A percentile compares a stretch with the other conserved stretches of the same genome.
These are phyloP conservation scores for Monilinia aucupariae DNA, from an alignment of 2,329 filamentous ascomycete genomes.

Conservation along the genomic window DNA sequence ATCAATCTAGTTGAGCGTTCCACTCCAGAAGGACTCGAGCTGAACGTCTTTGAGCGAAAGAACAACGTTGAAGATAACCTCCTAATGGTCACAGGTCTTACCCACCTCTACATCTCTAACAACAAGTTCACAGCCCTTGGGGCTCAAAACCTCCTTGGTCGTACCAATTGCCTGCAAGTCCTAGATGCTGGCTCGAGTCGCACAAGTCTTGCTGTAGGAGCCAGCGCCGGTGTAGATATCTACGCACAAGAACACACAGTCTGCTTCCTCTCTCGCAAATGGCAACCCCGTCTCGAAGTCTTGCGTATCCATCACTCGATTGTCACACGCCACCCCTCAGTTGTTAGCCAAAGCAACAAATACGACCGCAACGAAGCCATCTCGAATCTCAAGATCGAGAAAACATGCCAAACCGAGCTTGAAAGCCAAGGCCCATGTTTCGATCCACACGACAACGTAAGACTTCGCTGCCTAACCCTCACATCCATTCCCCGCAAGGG, in stretches of 20 bases:
- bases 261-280: background rate
- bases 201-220: background rate
- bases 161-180: conserved; percentile 44
- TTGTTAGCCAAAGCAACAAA: conserved; percentile 10
- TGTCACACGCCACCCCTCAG: conserved; percentile 49
- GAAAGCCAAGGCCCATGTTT: conserved; percentile 44
- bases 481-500: conserved; percentile 51
- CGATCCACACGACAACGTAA: conserved; percentile 52
- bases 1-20: background rate
- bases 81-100: conserved; percentile 40
- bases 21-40: background rate
- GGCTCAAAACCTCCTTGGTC: conserved; percentile 40
- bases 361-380: background rate
- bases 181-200: conserved; percentile 46
- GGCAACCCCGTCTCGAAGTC: conserved; percentile 41
- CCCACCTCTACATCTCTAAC: conserved; percentile 50
- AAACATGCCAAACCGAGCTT: conserved; percentile 33
- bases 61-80: conserved; percentile 39
- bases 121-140: conserved; percentile 45
- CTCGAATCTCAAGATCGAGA: conserved; percentile 36
- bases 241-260: background rate
- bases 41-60: conserved; percentile 34
- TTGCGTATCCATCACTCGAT: conserved; percentile 56
- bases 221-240: background rate
- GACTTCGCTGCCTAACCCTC: conserved; percentile 48